Percentiles rank a stretch among this genome's conserved stretches.
Conservation (phyloP, 2,329 filamentous ascomycete genomes). For the Cordyceps javanica region DNA sequence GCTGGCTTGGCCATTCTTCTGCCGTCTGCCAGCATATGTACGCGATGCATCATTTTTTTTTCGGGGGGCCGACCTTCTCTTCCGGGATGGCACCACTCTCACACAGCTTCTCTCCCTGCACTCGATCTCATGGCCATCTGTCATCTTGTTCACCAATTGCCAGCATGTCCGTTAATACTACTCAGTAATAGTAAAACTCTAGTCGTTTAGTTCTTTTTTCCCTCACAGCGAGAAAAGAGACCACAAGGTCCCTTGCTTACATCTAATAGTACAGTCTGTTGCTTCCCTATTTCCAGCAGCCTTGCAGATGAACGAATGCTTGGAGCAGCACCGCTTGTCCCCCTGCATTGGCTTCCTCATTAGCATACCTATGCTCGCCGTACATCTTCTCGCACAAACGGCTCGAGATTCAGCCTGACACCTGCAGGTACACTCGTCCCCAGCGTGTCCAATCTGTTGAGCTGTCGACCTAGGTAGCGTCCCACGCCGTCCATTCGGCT, state of each 20-base stretch:
- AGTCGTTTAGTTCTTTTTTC: not conserved
- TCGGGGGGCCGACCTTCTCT: not conserved
- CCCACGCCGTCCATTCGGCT: conserved; percentile 41
- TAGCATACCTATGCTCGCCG: not conserved
- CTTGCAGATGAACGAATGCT: too few species aligned
- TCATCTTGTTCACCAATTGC: not conserved
- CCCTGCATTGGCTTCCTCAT: too few species aligned
- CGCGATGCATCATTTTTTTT: conserved; percentile 3
- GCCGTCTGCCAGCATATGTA: not conserved
- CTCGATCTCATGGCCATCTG: not conserved
- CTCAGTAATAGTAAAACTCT: not conserved
- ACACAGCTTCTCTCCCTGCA: not conserved
- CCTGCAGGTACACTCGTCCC: conserved; percentile 35
- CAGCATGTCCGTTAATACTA: not conserved
- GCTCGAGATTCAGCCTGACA: conserved; percentile 29
- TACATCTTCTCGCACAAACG: conserved; percentile 30
- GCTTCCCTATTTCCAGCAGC: not conserved
- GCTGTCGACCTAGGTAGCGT: conserved; percentile 35
- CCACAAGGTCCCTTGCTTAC: too few species aligned
- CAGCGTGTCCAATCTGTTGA: conserved; percentile 36
- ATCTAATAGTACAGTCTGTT: not conserved
- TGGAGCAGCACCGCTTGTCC: not conserved
- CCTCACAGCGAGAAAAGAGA: not conserved
- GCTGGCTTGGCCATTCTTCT: not conserved
- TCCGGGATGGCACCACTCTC: not conserved